Evolutionary conservation across 2,329 filamentous ascomycete genomes (phyloP), one percentile per base, ranked within the genome.

Genomic region (Pseudocercospora pini-densiflorae): DNA sequence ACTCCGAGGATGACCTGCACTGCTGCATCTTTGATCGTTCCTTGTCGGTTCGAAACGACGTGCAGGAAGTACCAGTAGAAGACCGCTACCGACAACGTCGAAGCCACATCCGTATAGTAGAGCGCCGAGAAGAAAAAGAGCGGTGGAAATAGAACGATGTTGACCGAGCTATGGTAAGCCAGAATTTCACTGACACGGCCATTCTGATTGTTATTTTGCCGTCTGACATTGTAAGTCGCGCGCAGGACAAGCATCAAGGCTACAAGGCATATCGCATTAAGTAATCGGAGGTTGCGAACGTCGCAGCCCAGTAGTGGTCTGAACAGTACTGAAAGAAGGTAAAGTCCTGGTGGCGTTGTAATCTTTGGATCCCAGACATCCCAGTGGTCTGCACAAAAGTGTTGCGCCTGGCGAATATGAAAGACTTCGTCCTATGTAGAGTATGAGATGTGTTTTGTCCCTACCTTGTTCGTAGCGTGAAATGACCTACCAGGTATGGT

Each of bases 51-150:
- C 68, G 66, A 24, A 71, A 72, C 55, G 77, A 79, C 60, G 21
- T 80, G 75, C 29, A 85, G 72, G 58, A 82, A 81, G 71, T 79
- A 79, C 49, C 85, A 81, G 75, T 94, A 95, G 0, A 88, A 87
- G 1, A 88, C 77, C 8, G 97, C 80, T 0, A 97, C 92, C 1
- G 89, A 85, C 7, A 92, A 82, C 0, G 93, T 92, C 0, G 94
- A 96, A 59, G 92, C 84, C 2, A 97, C 86, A 78, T 99, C 95
- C 0, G 95, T 99, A 78, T 99, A 99, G 79, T 97, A 99, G 7
- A 99, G 83, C 0, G 88, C 93, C 0, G 93, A 95, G 79, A 99
- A 99, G 85, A 99, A 99, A 84, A 97, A 97, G 0, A 99, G 78
- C 0, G 94, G 88, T 0, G 95, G 95, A 68, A 98, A 97, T 0